These are phyloP conservation scores for Alternaria panax DNA, from an alignment of 2,329 filamentous ascomycete genomes.

Conservation along the genomic window DNA sequence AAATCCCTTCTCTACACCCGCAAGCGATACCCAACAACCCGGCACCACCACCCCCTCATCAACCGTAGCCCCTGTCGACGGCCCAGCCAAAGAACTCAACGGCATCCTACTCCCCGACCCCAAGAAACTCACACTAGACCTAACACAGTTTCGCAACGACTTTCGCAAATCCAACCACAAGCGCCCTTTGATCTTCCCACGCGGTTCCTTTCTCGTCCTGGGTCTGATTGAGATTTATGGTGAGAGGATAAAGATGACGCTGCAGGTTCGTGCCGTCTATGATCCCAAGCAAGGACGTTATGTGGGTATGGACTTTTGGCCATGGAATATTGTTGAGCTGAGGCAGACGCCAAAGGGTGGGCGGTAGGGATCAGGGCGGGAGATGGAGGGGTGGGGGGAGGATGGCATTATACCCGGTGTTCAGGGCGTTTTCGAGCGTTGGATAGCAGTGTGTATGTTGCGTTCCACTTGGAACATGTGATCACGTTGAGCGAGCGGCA, in stretches of 20 bases:
- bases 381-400: neutral
- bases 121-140: conserved; percentile 36
- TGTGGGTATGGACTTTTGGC: conserved; percentile 35
- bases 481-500: conserved; percentile 6
- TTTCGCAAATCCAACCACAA: conserved; percentile 31
- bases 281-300: conserved; percentile 54
- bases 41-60: conserved; percentile 17
- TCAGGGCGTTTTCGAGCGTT: conserved; percentile 4
- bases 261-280: conserved; percentile 57
- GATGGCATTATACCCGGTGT: conserved; percentile 17
- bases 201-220: conserved; percentile 55
- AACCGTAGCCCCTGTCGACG: conserved; percentile 10
- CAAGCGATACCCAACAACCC: conserved; percentile 23
- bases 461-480: neutral
- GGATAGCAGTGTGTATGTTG: conserved; percentile 10
- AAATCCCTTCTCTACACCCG: conserved; percentile 17
- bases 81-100: conserved; percentile 26
- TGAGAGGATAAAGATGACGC: conserved; percentile 48
- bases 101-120: conserved; percentile 36
- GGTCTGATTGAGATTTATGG: conserved; percentile 58
- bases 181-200: conserved; percentile 45
- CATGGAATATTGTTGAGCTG: conserved; percentile 39
- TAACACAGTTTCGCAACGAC: conserved; percentile 35
- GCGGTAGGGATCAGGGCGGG: conserved; percentile 1
- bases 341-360: conserved; percentile 51